These are phyloP conservation scores for Orbilia brochopaga DNA, from an alignment of 2,329 filamentous ascomycete species.

Conservation along the genomic window DNA sequence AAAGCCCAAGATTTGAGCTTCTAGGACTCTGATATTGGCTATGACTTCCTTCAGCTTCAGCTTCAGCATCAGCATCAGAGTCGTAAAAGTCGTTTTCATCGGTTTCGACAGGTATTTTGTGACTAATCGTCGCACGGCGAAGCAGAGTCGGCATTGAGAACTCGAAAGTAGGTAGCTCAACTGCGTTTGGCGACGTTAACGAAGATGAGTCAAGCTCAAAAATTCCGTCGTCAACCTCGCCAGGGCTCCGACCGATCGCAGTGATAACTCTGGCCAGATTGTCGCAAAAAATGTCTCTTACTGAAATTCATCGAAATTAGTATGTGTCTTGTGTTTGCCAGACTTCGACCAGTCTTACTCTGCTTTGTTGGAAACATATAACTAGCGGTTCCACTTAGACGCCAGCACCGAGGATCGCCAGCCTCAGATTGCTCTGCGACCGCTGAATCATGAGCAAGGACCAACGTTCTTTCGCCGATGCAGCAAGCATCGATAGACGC, in stretches of 20 bases:
- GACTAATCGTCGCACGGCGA: constrained; percentile 34
- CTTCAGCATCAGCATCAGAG: constrained; percentile 23
- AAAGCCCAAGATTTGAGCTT: constrained; percentile 11
- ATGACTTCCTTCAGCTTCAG: constrained; percentile 2
- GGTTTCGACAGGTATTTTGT: constrained; percentile 14
- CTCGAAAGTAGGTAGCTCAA: constrained; percentile 43
- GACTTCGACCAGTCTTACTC: constrained; percentile 14
- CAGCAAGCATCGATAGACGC: constrained; percentile 42
- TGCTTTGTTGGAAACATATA: constrained; percentile 41
- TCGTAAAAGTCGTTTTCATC: constrained; percentile 38
- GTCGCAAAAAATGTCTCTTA: constrained; percentile 38
- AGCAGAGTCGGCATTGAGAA: constrained; percentile 46
- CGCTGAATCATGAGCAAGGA: constrained; percentile 29
- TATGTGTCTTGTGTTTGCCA: neutral
- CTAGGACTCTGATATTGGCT: constrained; percentile 10
- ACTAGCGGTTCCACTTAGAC: constrained; percentile 21
- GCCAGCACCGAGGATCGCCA: constrained; percentile 34
- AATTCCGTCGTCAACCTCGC: constrained; percentile 27
- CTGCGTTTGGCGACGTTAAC: constrained; percentile 5
- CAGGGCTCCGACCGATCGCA: constrained; percentile 5
- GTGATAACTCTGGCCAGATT: constrained; percentile 19
- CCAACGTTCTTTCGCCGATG: constrained; percentile 34
- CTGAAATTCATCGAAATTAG: constrained; percentile 9
- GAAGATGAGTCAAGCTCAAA: constrained; percentile 40
- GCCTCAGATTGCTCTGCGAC: constrained; percentile 36